A percentile compares a stretch with the other conserved stretches of the same genome.
These are phyloP conservation scores for Exophiala bonariae DNA, from an alignment of 2,329 filamentous ascomycete species.

Conservation along the genomic window DNA sequence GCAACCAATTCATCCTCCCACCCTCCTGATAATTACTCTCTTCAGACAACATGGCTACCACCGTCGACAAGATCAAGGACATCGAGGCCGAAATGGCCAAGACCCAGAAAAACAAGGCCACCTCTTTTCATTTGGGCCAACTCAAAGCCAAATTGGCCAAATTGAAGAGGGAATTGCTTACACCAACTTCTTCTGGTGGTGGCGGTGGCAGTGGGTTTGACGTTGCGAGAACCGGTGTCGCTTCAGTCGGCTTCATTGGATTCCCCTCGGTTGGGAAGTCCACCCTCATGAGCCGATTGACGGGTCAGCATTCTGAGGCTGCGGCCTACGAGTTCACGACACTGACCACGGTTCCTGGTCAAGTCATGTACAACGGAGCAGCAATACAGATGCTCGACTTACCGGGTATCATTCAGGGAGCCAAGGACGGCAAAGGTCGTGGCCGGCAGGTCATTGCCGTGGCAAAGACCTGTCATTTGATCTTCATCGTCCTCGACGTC, in stretches of 20 bases:
- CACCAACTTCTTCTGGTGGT: constrained; percentile 74
- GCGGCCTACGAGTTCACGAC: constrained; percentile 99
- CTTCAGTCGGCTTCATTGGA: constrained; percentile 95
- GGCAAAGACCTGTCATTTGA: constrained; percentile 96
- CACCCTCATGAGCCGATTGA: constrained; percentile 92
- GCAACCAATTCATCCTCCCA: neutral
- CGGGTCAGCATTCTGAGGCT: constrained; percentile 94
- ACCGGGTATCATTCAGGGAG: constrained; percentile 97
- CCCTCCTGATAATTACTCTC: constrained; percentile 19
- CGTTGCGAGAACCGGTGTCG: constrained; percentile 95
- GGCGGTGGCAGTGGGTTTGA: constrained; percentile 91
- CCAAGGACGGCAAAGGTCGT: constrained; percentile 96
- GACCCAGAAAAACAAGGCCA: constrained; percentile 97
- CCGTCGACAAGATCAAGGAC: constrained; percentile 98
- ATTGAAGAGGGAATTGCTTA: constrained; percentile 92
- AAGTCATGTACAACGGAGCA: constrained; percentile 93
- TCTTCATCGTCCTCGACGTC: constrained; percentile 97
- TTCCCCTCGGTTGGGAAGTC: constrained; percentile 98
- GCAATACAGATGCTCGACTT: constrained; percentile 98
- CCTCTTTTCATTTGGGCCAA: constrained; percentile 88
- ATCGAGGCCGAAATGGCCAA: constrained; percentile 97
- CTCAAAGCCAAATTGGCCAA: constrained; percentile 98
- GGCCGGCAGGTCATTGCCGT: constrained; percentile 98
- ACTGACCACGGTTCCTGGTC: constrained; percentile 92
- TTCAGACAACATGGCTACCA: constrained; percentile 78